Evolutionary conservation across 2,329 filamentous ascomycete species (phyloP).

Genomic region (Cladophialophora exuberans): DNA sequence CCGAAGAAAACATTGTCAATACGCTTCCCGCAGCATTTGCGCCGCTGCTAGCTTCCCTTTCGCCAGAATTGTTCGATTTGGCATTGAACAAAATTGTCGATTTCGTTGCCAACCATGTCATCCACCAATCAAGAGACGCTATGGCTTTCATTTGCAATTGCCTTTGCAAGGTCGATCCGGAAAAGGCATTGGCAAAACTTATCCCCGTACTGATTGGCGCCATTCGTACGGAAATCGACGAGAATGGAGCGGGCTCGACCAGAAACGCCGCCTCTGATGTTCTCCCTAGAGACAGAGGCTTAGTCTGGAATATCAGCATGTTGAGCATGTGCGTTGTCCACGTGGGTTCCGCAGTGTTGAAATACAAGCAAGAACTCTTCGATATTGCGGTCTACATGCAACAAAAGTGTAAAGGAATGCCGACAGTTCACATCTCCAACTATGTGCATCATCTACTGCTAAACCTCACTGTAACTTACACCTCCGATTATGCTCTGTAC

Average conservation of each 20-base stretch:
- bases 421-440: slow-evolving; percentile 95
- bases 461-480: slow-evolving; percentile 92
- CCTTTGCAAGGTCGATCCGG: slow-evolving; percentile 91
- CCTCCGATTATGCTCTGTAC: slow-evolving; percentile 84
- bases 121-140: slow-evolving; percentile 93
- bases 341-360: slow-evolving; percentile 85
- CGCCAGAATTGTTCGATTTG: slow-evolving; percentile 89
- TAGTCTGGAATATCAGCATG: slow-evolving; percentile 97
- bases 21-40: slow-evolving; percentile 89
- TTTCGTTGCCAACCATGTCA: slow-evolving; percentile 91
- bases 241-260: slow-evolving; percentile 93
- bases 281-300: slow-evolving; percentile 83
- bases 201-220: slow-evolving; percentile 87
- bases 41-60: slow-evolving; percentile 86
- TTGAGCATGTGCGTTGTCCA: slow-evolving; percentile 98
- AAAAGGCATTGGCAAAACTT: slow-evolving; percentile 88
- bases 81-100: slow-evolving; percentile 88
- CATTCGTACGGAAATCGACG: slow-evolving; percentile 95
- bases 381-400: slow-evolving; percentile 96
- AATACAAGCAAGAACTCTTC: slow-evolving; percentile 85
- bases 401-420: slow-evolving; percentile 87
- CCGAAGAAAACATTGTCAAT: slow-evolving; percentile 96
- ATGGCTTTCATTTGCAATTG: slow-evolving; percentile 99
- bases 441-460: slow-evolving; percentile 95
- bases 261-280: slow-evolving; percentile 92